phyloP scores from a whole-genome alignment of 257 asterid genomes.

The Penstemon newberryi region DNA sequence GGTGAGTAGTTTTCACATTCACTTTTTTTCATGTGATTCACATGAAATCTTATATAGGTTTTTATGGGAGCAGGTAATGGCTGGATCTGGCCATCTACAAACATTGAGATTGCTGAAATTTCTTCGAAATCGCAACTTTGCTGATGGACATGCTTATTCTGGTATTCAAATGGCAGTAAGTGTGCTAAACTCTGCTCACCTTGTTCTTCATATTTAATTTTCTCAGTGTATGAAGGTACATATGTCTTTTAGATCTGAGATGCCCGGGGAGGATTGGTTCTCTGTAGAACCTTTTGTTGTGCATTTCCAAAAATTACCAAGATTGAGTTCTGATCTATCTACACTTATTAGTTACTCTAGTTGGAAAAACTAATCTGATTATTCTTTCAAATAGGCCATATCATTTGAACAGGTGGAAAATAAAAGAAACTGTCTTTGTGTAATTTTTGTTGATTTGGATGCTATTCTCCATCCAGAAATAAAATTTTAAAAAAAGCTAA shows the following conservation, averaged over 20 bases:
- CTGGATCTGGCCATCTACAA: constrained; percentile 95
- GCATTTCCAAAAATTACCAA: neutral
- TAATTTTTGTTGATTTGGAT: neutral
- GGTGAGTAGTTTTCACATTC: constrained; percentile 47
- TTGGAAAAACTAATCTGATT: constrained; percentile 4
- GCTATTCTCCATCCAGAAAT: neutral
- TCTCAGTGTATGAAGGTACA: constrained; percentile 4
- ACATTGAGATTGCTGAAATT: constrained; percentile 83
- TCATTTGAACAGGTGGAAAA: neutral
- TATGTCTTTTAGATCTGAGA: neutral
- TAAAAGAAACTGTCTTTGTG: neutral
- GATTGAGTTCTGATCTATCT: neutral
- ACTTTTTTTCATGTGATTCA: constrained; percentile 5
- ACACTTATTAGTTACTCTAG: constrained; percentile 11
- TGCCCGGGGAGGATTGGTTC: constrained; percentile 9
- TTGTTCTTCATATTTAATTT: constrained; percentile 7
- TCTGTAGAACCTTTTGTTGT: neutral
- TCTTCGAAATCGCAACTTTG: constrained; percentile 74
- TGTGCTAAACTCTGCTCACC: constrained; percentile 29
- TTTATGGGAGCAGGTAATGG: constrained; percentile 77
- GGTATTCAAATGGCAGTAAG: constrained; percentile 94
- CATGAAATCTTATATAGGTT: constrained; percentile 21
- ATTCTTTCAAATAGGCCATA: neutral
- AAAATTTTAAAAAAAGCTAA: neutral
- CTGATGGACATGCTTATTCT: constrained; percentile 74